Percentiles rank a stretch among this genome's conserved stretches.
Conservation (phyloP, 768 basidiomycete species). For the Auriscalpium vulgare region DNA sequence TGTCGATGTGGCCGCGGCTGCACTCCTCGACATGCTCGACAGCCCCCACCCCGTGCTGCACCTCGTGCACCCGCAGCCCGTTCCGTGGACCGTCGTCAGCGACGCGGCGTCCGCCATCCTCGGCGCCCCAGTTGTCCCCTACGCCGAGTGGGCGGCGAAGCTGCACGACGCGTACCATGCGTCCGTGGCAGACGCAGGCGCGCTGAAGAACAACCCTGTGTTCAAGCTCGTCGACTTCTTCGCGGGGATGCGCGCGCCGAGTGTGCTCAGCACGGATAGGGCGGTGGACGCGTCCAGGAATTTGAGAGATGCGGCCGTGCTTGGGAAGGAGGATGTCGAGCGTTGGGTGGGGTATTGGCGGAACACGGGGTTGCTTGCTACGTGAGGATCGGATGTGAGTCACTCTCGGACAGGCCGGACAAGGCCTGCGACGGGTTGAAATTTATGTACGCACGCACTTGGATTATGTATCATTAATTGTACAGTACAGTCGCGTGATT, state of each 20-base stretch:
- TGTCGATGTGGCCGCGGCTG: conserved; percentile 28
- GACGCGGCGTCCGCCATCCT: conserved; percentile 12
- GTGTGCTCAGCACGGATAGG: not conserved
- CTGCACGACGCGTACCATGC: conserved; percentile 14
- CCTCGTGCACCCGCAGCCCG: conserved; percentile 31
- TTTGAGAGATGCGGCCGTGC: not conserved
- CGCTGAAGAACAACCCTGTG: conserved; percentile 10
- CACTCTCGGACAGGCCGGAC: no score
- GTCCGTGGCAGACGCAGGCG: not conserved
- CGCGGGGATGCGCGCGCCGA: not conserved
- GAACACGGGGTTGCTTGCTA: conserved; percentile 1
- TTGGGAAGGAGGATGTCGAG: conserved; percentile 1
- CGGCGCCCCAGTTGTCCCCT: conserved; percentile 25
- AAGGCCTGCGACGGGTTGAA: no score
- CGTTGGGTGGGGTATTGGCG: conserved; percentile 14
- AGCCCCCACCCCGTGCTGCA: conserved; percentile 23
- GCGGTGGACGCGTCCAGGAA: conserved; percentile 2
- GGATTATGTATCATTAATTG: no score
- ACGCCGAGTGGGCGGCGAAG: conserved; percentile 26
- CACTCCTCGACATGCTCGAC: conserved; percentile 22
- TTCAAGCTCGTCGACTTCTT: conserved; percentile 19
- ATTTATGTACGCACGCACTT: no score
- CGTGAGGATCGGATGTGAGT: no score
- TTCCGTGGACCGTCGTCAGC: conserved; percentile 27
- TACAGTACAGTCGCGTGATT: no score